Evolutionary conservation across 148 eudicot species (phyloP).

Genomic region (Fagopyrum esculentum): DNA sequence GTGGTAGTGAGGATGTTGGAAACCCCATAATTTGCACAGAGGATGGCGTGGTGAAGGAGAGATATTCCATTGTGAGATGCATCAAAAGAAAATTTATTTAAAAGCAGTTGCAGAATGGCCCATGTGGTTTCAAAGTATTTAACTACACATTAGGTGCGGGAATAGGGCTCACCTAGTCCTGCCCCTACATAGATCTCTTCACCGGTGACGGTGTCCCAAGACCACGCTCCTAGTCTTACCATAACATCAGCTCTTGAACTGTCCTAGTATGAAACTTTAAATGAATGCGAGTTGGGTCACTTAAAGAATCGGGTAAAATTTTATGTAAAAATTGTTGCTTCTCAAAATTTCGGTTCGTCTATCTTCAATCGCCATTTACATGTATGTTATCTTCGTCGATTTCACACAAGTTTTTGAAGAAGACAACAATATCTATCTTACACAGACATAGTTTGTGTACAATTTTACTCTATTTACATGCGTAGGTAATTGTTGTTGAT

Average conservation of each 20-base stretch:
- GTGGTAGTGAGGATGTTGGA: conserved; percentile 37
- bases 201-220: conserved; percentile 73
- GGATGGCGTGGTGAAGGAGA: conserved; percentile 82
- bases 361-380: too few species aligned
- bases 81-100: conserved; percentile 31
- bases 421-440: too few species aligned
- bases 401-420: too few species aligned
- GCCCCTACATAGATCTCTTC: conserved; percentile 91
- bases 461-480: too few species aligned
- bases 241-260: conserved; percentile 42
- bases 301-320: too few species aligned
- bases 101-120: conserved; percentile 55
- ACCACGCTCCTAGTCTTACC: conserved; percentile 89
- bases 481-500: too few species aligned
- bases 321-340: not conserved
- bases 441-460: too few species aligned
- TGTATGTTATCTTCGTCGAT: too few species aligned
- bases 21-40: conserved; percentile 54
- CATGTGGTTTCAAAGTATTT: conserved; percentile 79
- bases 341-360: too few species aligned
- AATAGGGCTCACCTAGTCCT: conserved; percentile 77
- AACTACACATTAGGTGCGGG: conserved; percentile 82
- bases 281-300: not conserved
- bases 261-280: conserved; percentile 27
- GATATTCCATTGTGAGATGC: conserved; percentile 52